Base-by-base conservation (phyloP, 768 basidiomycete species). In the Podaxis rugospora region DNA sequence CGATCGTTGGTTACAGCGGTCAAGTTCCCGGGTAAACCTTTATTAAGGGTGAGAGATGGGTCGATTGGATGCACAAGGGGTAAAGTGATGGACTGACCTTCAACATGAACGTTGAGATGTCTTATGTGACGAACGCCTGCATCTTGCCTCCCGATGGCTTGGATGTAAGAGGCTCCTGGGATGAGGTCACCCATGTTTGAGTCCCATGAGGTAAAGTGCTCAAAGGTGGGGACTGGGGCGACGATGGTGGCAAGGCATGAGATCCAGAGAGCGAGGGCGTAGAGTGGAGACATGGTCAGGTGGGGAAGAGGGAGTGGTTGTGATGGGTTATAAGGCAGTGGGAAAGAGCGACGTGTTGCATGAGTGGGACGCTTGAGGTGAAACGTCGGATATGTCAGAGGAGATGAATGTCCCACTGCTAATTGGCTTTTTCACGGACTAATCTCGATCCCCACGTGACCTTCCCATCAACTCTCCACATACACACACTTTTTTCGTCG, bases 1-100 rank as follows among this genome's bases (percentile, higher is more conserved):
- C 66, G 64, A 57, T 69, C 64, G 56, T 73, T 68, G 21, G 71
- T 68, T 50, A 70, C 62, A 13, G 83, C 66, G 5, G 83, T 83
- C 28, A 83, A 70, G 61, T 85, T 82, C 40, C 83, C 82, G 6
- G 78, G 72, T 37, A 68, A 62, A 23, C 80, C 84, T 86, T 68
- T 42, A 44, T 46, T 63, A 18, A 73, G 64, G 7, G 72, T 65
- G 70, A 65, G 77, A 32, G 72, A 46, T 69, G 69, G 13, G 66
- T 64, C 50, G 39, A 13, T 36, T 11, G 36, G 52, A 27, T 7
- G 14, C 18, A 18, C 3, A 40, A 37, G 21, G 32, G 37, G 11
- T 1, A 54, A 11, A 55, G 5, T n/a, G 28, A 16, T 7, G 7
- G 27, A 42, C 18, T 27, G 4, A 63, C 62, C 65, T 58, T 46